Evolutionary conservation across 164 flowering plant species (phyloP).

Genomic region (Stephania yunnanensis): DNA sequence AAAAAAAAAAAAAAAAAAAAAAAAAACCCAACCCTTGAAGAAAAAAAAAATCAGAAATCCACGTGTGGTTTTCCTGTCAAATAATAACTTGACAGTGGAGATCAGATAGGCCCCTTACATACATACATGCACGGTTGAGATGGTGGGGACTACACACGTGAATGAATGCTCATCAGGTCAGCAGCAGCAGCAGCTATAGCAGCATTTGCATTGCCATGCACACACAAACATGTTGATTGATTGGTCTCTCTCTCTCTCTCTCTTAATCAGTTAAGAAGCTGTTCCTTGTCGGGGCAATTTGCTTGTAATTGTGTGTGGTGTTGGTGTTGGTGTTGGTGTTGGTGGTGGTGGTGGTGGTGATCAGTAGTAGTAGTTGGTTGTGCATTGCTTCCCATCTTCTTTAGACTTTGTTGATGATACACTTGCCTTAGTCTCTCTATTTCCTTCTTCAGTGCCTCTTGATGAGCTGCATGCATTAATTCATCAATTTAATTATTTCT

Average conservation of each 20-base stretch:
- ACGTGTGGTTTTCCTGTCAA: conserved; percentile 12
- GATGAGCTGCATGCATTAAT: conserved; percentile 71
- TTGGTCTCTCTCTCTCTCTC: neutral
- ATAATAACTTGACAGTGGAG: neutral
- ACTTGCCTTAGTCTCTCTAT: conserved; percentile 82
- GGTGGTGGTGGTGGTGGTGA: neutral
- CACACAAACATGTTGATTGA: no score
- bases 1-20: no score
- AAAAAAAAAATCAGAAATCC: conserved; percentile 1
- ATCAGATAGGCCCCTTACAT: conserved; percentile 7
- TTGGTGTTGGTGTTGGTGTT: neutral
- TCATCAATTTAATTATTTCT: no score
- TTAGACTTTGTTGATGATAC: conserved; percentile 51
- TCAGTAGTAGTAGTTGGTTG: neutral
- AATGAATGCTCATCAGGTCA: conserved; percentile 14
- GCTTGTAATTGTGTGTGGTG: neutral
- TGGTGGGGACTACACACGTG: conserved; percentile 15
- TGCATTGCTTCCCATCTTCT: conserved; percentile 35
- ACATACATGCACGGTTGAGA: neutral
- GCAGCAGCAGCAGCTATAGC: conserved; percentile 6
- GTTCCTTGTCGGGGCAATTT: conserved; percentile 14
- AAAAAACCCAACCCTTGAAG: neutral
- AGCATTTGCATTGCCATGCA: no score
- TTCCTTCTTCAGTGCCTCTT: conserved; percentile 81
- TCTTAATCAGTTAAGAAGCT: conserved; percentile 10